These are phyloP conservation scores for Sugiyamaella lignohabitans DNA, from an alignment of 805 yeast genomes.

Conservation along the genomic window DNA sequence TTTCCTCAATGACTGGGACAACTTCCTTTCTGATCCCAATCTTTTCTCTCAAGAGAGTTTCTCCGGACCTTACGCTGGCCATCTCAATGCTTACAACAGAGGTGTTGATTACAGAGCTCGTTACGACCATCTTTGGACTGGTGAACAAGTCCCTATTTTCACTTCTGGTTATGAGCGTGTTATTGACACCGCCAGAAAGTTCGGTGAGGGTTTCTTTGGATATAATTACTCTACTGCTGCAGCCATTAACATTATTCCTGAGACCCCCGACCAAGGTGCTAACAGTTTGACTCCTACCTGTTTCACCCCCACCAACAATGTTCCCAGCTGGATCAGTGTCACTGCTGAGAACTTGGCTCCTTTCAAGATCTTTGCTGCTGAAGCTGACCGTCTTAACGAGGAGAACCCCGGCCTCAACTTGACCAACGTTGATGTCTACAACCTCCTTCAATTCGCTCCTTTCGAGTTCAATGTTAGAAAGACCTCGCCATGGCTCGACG, in stretches of 20 bases:
- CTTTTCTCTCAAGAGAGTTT: slow-evolving; percentile 47
- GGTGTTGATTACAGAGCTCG: slow-evolving; percentile 45
- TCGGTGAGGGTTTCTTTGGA: slow-evolving; percentile 56
- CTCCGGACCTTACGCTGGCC: slow-evolving; percentile 48
- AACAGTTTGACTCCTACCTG: slow-evolving; percentile 52
- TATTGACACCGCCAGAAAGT: slow-evolving; percentile 47
- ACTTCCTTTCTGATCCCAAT: slow-evolving; percentile 34
- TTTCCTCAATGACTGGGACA: slow-evolving; percentile 44
- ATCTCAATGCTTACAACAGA: slow-evolving; percentile 41
- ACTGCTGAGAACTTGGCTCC: not conserved
- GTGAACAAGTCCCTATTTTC: slow-evolving; percentile 43
- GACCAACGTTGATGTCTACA: slow-evolving; percentile 36
- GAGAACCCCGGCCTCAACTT: slow-evolving; percentile 36
- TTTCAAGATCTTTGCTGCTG: slow-evolving; percentile 22
- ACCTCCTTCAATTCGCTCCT: slow-evolving; percentile 42
- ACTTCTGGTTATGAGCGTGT: slow-evolving; percentile 51
- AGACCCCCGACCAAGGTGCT: slow-evolving; percentile 45
- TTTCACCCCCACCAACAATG: slow-evolving; percentile 36
- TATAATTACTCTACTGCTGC: slow-evolving; percentile 35
- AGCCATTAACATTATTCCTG: slow-evolving; percentile 41
- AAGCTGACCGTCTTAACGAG: slow-evolving; percentile 29
- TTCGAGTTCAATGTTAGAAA: slow-evolving; percentile 47
- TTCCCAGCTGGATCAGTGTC: slow-evolving; percentile 15
- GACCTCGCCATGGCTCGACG: slow-evolving; percentile 35
- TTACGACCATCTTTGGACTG: slow-evolving; percentile 43